Conservation (phyloP, 805 yeast genomes). For the Priceomyces medius region DNA sequence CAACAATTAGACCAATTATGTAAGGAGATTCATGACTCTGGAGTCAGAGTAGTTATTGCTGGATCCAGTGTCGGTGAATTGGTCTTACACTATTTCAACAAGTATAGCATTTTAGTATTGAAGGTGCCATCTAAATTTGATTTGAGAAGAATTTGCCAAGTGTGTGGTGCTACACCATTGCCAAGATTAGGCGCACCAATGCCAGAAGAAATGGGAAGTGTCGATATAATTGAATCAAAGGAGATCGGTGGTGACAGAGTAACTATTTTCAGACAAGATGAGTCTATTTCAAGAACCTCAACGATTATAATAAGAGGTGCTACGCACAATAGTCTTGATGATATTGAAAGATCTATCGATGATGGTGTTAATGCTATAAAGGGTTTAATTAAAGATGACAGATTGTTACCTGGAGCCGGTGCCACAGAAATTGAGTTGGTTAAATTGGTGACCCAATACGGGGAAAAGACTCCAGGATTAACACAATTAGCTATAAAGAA, state of each 20-base stretch:
- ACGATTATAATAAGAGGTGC: constrained; percentile 96
- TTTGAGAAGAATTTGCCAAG: constrained; percentile 88
- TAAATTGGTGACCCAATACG: constrained; percentile 72
- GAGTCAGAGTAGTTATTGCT: constrained; percentile 87
- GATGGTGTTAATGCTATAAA: constrained; percentile 94
- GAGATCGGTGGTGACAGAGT: constrained; percentile 99
- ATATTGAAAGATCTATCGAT: constrained; percentile 94
- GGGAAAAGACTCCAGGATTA: constrained; percentile 92
- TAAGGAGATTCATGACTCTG: constrained; percentile 78
- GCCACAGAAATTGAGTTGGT: constrained; percentile 89
- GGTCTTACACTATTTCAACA: constrained; percentile 88
- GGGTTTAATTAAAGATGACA: constrained; percentile 76
- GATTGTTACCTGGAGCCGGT: constrained; percentile 94
- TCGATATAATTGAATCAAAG: constrained; percentile 83
- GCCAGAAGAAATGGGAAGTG: constrained; percentile 88
- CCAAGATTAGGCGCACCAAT: constrained; percentile 93
- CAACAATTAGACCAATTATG: constrained; percentile 84
- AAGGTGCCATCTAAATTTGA: constrained; percentile 94
- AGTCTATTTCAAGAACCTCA: constrained; percentile 71
- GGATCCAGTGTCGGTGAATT: constrained; percentile 92
- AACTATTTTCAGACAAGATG: constrained; percentile 82
- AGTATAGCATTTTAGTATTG: constrained; percentile 79
- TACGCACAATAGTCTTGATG: constrained; percentile 89
- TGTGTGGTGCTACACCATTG: constrained; percentile 95
- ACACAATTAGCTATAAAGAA: constrained; percentile 91